Evolutionary conservation across 1,284 basidiomycete genomes (phyloP).

Genomic region (Wallemia mellicola): DNA sequence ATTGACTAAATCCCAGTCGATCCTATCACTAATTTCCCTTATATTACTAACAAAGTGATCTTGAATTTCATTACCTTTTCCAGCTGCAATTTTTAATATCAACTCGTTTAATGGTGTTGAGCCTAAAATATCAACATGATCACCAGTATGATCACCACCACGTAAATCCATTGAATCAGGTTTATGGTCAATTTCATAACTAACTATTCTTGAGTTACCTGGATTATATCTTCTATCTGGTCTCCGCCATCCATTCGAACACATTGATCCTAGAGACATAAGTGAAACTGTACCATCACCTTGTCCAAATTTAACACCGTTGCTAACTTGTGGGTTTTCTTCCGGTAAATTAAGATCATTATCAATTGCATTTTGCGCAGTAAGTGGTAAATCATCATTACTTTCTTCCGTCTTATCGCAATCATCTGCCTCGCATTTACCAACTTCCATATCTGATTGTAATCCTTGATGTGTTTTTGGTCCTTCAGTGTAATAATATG

Average conservation of each 20-base stretch:
- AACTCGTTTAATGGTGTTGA: conserved; percentile 62
- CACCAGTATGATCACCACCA: conserved; percentile 65
- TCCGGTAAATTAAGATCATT: neutral
- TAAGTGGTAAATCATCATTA: neutral
- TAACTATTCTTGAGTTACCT: conserved; percentile 51
- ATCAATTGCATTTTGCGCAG: neutral
- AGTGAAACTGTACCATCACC: conserved; percentile 88
- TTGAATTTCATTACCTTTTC: conserved; percentile 17
- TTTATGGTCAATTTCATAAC: conserved; percentile 53
- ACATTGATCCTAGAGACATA: conserved; percentile 76
- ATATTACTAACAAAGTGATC: conserved; percentile 54
- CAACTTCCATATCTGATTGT: conserved; percentile 21
- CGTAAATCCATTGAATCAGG: conserved; percentile 44
- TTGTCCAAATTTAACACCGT: conserved; percentile 66
- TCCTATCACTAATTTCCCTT: conserved; percentile 35
- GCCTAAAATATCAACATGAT: conserved; percentile 83
- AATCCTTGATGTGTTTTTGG: conserved; percentile 27
- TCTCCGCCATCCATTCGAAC: conserved; percentile 75
- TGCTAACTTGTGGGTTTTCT: conserved; percentile 20
- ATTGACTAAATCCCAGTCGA: conserved; percentile 33
- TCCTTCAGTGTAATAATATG: conserved; percentile 28
- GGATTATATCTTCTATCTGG: conserved; percentile 52
- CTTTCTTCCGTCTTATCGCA: neutral
- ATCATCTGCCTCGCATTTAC: conserved; percentile 3
- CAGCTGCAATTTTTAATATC: conserved; percentile 35